Base-by-base conservation (phyloP, 2,329 filamentous ascomycete genomes). In the Cladophialophora bantiana region DNA sequence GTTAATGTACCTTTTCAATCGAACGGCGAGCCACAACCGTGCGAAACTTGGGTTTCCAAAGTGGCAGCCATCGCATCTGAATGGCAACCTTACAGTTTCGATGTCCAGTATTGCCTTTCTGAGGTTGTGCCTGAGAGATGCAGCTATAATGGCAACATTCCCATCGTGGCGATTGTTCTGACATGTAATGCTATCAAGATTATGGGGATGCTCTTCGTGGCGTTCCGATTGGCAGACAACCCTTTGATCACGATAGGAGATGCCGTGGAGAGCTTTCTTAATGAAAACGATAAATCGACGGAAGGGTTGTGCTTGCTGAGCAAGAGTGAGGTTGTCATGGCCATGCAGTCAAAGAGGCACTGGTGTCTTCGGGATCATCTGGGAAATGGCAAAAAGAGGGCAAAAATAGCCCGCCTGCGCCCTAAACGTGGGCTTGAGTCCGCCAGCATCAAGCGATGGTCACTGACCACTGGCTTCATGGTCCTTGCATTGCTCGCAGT, bases 201-300 rank as follows among this genome's bases (percentile, higher is more conserved):
- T 13, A 34, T 62, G 36, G 45, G 62, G n/a, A 73, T 73, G 71
- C 45, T 68, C 32, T 58, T 64, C 32, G 64, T 72, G 2, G 67
- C 68, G 5, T 68, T 70, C 52, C 50, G 60, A 4, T 34, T 71
- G 20, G 56, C 54, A 20, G 64, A 69, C 4, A 26, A 59, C 10
- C 72, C 76, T 1, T 62, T 79, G 1, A 69, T 76, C 26, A 77
- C 74, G 2, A 40, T 72, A 34, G 74, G 75, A 2, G 75, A 77
- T 62, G 75, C 75, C 0, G 56, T 76, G 6, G 71, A 73, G 9
- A 75, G 72, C 1, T 77, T 76, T 45, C 53, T 76, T 3, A 67
- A 71, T 13, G 42, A 64, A 1, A 73, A 74, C 0, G 79, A 80
- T 64, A 58, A 59, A 0, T 74, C 68, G 6, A 79, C 75, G 0